Evolutionary conservation across 129 eudicot species (phyloP), one percentile per base, ranked within the genome.

Genomic region (Escallonia rubra): DNA sequence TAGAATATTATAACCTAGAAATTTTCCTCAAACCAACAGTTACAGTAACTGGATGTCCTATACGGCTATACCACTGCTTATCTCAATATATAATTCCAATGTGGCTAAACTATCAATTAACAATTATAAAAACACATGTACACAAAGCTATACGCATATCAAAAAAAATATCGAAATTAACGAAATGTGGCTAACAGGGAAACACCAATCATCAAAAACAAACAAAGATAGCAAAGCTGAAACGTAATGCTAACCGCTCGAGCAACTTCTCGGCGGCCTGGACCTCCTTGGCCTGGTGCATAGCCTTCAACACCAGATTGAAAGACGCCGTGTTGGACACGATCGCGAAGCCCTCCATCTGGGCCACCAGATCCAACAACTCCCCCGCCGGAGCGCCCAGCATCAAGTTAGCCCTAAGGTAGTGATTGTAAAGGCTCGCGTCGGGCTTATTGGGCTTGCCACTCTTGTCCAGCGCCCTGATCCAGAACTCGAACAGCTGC

Each of bases 371-470:
- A 65, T 84, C 90, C 72, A 94, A 38, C 83, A 94, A 44, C 15
- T 82, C 85, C 48, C 61, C 84, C 44, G 88, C 82, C 3, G 83
- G 72, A 2, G 85, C 84, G 0, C 87, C 83, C 49, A 68, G 57
- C 99, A 87, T 86, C 41, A 89, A 62, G 73, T 84, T 85, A 41
- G 99, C 99, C 74, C 90, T 72, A 66, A 94, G 23, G 49, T 85
- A 89, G 46, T 84, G 90, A 77, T 94, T 94, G 78, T 66, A 89
- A 76, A 90, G 53, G 7, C 57, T 49, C 41, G 77, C 96, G 76
- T 85, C 83, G 8, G 99, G 97, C 72, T 51, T 75, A 69, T 90
- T 94, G 5, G 84, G 89, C 47, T 90, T 79, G 66, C 99, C 97
- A 14, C 74, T 68, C 15, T 9, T 60, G 79, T 93, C 95, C 75